A percentile compares a stretch with the other conserved stretches of the same genome.
These are phyloP conservation scores for Capsicum chinense DNA, from an alignment of 257 asterid genomes.

Conservation along the genomic window DNA sequence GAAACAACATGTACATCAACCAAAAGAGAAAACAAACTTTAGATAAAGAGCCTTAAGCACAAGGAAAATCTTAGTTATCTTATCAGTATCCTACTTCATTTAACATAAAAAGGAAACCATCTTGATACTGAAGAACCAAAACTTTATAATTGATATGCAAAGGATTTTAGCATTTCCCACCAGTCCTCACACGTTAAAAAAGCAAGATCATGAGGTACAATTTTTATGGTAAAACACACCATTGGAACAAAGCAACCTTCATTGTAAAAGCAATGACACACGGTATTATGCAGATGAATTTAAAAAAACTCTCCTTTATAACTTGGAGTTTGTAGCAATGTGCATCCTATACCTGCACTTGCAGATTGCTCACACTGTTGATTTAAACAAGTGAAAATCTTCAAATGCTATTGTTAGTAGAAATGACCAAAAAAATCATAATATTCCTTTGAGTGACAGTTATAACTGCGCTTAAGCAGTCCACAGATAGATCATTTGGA, in stretches of 20 bases:
- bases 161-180: background rate
- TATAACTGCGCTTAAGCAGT: background rate
- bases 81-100: constrained; percentile 15
- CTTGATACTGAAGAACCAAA: background rate
- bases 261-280: background rate
- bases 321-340: background rate
- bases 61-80: background rate
- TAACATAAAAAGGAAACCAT: background rate
- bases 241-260: background rate
- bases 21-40: background rate
- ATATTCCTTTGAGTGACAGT: background rate
- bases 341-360: constrained; percentile 24
- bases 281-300: constrained; percentile 1
- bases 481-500: background rate
- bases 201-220: background rate
- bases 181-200: background rate
- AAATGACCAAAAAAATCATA: background rate
- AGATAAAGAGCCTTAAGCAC: background rate
- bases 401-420: background rate
- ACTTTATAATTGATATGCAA: background rate
- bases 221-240: background rate
- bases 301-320: background rate
- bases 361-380: background rate
- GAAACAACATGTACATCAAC: background rate
- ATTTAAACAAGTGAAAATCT: constrained; percentile 11